Percentiles rank a stretch among this genome's conserved stretches.
These are phyloP conservation scores for Neurospora sp. DNA, from an alignment of 495 filamentous ascomycete species.

Conservation along the genomic window DNA sequence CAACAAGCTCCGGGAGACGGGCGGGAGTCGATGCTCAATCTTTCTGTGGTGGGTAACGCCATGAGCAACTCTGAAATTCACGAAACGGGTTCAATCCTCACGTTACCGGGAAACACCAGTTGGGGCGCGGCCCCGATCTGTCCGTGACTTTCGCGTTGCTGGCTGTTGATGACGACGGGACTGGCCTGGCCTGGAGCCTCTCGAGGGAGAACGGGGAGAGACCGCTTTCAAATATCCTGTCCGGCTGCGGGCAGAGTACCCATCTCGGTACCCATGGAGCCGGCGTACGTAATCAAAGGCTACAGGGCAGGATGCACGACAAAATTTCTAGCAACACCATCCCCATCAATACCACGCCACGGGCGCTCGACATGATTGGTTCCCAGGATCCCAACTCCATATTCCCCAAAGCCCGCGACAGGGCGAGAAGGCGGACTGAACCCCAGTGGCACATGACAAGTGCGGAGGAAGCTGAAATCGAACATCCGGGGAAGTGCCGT, in stretches of 20 bases:
- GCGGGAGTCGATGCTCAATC: neutral
- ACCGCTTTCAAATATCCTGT: neutral
- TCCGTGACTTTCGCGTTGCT: neutral
- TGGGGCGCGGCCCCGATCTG: neutral
- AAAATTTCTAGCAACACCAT: constrained; percentile 6
- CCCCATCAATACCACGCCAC: constrained; percentile 3
- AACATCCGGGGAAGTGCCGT: constrained; percentile 15
- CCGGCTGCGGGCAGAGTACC: neutral
- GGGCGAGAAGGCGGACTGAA: constrained; percentile 10
- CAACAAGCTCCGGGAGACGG: neutral
- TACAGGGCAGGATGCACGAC: neutral
- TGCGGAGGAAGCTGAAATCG: constrained; percentile 8
- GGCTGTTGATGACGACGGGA: neutral
- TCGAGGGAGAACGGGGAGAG: neutral
- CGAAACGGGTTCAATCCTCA: neutral
- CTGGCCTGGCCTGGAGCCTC: neutral
- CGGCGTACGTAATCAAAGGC: neutral
- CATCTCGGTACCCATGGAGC: neutral
- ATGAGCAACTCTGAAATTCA: neutral
- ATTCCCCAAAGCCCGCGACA: constrained; percentile 7
- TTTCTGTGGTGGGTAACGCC: neutral
- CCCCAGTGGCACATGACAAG: constrained; percentile 11
- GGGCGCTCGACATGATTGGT: constrained; percentile 9
- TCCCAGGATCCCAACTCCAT: constrained; percentile 1
- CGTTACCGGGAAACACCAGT: neutral